Conservation (phyloP, 2,329 filamentous ascomycete species). For the Trichoderma aggressivum region DNA sequence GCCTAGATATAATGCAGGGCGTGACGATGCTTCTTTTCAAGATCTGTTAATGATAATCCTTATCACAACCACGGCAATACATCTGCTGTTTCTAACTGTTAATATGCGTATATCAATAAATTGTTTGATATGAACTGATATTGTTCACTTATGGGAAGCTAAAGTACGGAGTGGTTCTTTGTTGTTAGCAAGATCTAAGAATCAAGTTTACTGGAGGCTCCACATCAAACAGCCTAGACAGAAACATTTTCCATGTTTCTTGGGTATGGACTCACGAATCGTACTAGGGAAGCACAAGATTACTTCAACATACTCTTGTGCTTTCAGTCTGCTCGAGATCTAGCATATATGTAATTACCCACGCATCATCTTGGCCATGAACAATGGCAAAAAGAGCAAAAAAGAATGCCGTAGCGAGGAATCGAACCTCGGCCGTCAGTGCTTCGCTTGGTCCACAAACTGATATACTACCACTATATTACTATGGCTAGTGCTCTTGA, state of each 20-base stretch:
- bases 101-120: background rate
- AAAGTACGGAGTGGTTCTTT: background rate
- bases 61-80: background rate
- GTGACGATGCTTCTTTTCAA: background rate
- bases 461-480: background rate
- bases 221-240: background rate
- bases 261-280: too few species aligned
- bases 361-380: background rate
- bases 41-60: background rate
- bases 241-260: background rate
- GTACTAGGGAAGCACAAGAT: background rate
- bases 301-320: background rate
- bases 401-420: background rate
- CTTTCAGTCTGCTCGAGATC: background rate
- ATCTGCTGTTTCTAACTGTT: background rate
- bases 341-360: background rate
- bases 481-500: background rate
- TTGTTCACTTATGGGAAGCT: background rate
- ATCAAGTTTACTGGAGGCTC: background rate
- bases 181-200: background rate
- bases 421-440: background rate
- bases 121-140: too few species aligned
- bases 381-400: background rate
- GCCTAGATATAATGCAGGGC: background rate
- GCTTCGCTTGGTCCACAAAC: background rate